These are phyloP conservation scores for Dioszegia crocea DNA, from an alignment of 768 basidiomycete species.

Conservation along the genomic window DNA sequence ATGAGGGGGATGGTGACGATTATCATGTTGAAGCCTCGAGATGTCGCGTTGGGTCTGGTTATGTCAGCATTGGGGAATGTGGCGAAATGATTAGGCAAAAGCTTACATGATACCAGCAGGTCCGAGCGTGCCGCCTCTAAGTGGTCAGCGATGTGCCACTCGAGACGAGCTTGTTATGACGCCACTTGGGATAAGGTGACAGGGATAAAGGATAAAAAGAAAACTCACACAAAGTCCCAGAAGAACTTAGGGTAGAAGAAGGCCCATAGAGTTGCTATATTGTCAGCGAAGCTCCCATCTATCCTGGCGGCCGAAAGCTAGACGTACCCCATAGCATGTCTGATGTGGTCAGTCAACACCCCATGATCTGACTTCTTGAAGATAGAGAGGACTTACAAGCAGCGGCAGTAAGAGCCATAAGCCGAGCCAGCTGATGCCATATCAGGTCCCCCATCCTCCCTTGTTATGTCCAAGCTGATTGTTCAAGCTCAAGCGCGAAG, in stretches of 20 bases:
- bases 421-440: constrained; percentile 33
- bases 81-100: no score
- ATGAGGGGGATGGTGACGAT: constrained; percentile 61
- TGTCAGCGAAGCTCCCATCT: constrained; percentile 54
- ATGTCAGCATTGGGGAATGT: no score
- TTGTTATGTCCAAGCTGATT: background rate
- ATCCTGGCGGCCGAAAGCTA: constrained; percentile 34
- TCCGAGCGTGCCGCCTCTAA: constrained; percentile 60
- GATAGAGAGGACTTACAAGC: constrained; percentile 24
- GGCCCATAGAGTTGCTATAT: constrained; percentile 66
- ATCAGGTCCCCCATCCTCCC: constrained; percentile 39
- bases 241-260: constrained; percentile 88
- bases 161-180: no score
- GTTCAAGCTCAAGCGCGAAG: no score
- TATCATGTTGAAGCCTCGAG: constrained; percentile 73
- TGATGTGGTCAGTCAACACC: background rate
- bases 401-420: constrained; percentile 40
- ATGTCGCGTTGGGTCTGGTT: constrained; percentile 57
- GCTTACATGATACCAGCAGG: constrained; percentile 45
- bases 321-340: constrained; percentile 14
- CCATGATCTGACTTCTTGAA: background rate
- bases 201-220: no score
- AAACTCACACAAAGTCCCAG: constrained; percentile 71
- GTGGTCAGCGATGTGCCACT: background rate
- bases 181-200: no score